A percentile compares a stretch with the other conserved stretches of the same genome.
Conservation (phyloP, 2,329 filamentous ascomycete genomes). For the Boeremia lycopersici region DNA sequence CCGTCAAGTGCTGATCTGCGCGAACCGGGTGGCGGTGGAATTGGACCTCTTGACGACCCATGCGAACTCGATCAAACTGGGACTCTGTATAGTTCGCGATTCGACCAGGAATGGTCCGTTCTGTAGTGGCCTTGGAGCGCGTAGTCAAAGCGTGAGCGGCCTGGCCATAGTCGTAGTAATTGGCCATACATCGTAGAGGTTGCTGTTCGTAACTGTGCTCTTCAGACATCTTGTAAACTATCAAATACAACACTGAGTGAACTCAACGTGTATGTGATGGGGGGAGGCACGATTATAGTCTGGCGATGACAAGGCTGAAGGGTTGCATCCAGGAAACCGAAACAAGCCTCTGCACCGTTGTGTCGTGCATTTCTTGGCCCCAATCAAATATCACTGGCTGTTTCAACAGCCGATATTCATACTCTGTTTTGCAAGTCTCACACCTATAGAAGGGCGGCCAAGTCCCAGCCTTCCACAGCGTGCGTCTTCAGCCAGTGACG, state of each 20-base stretch:
- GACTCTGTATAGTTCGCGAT: neutral
- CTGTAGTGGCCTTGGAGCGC: neutral
- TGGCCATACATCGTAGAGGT: neutral
- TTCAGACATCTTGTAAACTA: neutral
- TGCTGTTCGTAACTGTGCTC: neutral
- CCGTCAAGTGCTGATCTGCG: too few species aligned
- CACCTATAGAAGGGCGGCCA: too few species aligned
- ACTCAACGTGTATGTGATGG: neutral
- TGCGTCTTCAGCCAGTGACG: too few species aligned
- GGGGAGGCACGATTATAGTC: neutral
- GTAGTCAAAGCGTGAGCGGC: neutral
- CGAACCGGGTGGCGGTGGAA: too few species aligned
- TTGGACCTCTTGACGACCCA: neutral
- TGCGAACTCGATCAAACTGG: neutral
- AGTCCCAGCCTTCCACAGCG: too few species aligned
- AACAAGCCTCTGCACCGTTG: too few species aligned
- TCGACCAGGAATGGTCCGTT: neutral
- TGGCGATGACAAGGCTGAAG: neutral
- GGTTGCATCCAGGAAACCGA: neutral
- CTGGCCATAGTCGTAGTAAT: neutral
- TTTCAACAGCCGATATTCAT: too few species aligned
- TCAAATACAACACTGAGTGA: neutral
- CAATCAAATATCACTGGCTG: too few species aligned
- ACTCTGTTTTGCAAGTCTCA: too few species aligned
- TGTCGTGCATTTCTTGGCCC: too few species aligned